Conservation (phyloP, 805 yeast species). For the Kurtzmaniella cleridarum region DNA sequence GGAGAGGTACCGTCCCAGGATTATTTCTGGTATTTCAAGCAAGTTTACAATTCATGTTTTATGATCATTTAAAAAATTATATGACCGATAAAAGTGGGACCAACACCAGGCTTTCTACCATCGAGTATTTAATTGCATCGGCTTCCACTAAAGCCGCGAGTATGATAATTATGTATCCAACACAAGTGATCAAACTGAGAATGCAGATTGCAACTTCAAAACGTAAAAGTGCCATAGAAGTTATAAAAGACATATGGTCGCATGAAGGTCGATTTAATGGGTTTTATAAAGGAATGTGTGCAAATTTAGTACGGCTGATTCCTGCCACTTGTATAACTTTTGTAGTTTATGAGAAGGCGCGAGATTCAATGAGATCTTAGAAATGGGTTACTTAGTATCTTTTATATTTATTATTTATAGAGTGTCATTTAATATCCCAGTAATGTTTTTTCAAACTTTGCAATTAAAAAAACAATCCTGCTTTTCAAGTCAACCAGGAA, state of each 20-base stretch:
- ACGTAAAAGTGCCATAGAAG: constrained; percentile 19
- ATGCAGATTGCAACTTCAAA: constrained; percentile 45
- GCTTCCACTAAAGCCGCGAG: constrained; percentile 65
- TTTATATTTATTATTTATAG: neutral
- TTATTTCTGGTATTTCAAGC: constrained; percentile 84
- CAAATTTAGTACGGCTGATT: constrained; percentile 75
- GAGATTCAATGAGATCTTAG: constrained; percentile 11
- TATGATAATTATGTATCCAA: constrained; percentile 69
- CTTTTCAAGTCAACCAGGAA: too few relatives aligned
- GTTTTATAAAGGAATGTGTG: constrained; percentile 77
- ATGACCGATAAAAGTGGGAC: constrained; percentile 7
- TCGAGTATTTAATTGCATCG: constrained; percentile 61
- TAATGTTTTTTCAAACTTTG: too few relatives aligned
- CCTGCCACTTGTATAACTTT: constrained; percentile 94
- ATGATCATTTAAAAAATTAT: constrained; percentile 64
- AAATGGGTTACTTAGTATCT: neutral
- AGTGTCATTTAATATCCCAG: too few relatives aligned
- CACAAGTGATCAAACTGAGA: constrained; percentile 75
- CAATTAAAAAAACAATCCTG: too few relatives aligned
- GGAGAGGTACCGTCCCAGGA: constrained; percentile 73
- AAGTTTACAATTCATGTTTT: constrained; percentile 79
- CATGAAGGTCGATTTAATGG: constrained; percentile 55
- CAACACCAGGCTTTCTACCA: constrained; percentile 32
- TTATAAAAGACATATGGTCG: constrained; percentile 34
- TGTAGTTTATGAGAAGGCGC: constrained; percentile 68